Evolutionary conservation across 495 filamentous ascomycete species (phyloP).

Genomic region (Aspergillus egyptiacus): DNA sequence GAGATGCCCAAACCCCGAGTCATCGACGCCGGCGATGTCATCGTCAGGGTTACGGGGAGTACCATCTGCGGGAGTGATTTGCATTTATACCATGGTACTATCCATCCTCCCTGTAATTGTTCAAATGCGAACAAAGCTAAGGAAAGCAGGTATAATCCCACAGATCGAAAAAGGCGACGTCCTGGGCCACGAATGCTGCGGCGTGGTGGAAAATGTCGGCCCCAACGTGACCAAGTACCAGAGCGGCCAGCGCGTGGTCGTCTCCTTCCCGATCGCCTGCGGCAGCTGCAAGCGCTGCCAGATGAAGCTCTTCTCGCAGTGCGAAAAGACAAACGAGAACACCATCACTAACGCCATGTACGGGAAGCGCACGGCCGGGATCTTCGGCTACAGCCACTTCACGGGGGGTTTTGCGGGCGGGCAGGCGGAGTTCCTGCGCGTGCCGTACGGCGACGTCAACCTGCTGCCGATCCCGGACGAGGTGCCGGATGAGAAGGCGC

Average conservation of each 20-base stretch:
- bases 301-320: conserved; percentile 67
- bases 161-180: conserved; percentile 80
- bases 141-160: conserved; percentile 54
- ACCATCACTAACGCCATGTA: conserved; percentile 66
- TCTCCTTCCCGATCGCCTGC: conserved; percentile 76
- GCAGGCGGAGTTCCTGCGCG: conserved; percentile 81
- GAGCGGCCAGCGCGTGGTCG: conserved; percentile 73
- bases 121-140: too few relatives aligned
- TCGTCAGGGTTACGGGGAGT: conserved; percentile 76
- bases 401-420: conserved; percentile 86
- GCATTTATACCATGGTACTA: conserved; percentile 69
- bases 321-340: conserved; percentile 72
- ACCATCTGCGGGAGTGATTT: conserved; percentile 87
- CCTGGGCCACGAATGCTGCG: conserved; percentile 85
- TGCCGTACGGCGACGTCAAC: conserved; percentile 79
- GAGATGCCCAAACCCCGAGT: conserved; percentile 64
- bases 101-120: too few relatives aligned
- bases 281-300: conserved; percentile 70
- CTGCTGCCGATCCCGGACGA: conserved; percentile 71
- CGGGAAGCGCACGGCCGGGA: conserved; percentile 57
- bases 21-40: conserved; percentile 68
- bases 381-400: conserved; percentile 57
- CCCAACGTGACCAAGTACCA: conserved; percentile 52
- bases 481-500: conserved; percentile 80
- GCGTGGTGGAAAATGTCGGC: conserved; percentile 69